Evolutionary conservation across 2,329 filamentous ascomycete genomes (phyloP).

Genomic region (Anthostomella pinea): DNA sequence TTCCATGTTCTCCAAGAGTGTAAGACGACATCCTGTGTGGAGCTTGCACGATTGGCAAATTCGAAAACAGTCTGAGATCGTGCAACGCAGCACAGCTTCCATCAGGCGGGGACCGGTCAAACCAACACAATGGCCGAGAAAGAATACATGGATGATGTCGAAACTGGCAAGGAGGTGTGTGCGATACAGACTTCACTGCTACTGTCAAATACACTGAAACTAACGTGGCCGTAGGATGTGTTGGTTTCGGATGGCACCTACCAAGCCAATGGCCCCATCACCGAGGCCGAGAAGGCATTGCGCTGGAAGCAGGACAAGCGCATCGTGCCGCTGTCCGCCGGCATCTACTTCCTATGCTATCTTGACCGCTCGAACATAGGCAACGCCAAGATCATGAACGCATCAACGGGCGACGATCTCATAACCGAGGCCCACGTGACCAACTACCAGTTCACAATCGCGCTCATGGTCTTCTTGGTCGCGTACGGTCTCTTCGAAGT

Average conservation of each 20-base stretch:
- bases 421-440: slow-evolving; percentile 30
- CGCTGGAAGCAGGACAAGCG: slow-evolving; percentile 48
- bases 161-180: too few species aligned
- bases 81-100: too few species aligned
- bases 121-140: too few species aligned
- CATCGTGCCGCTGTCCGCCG: slow-evolving; percentile 50
- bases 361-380: slow-evolving; percentile 53
- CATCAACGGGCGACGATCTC: slow-evolving; percentile 33
- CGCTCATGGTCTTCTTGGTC: slow-evolving; percentile 36
- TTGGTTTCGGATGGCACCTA: slow-evolving; percentile 5
- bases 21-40: too few species aligned
- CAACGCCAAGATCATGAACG: slow-evolving; percentile 39
- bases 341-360: slow-evolving; percentile 55
- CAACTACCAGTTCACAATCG: slow-evolving; percentile 32
- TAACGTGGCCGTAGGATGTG: slow-evolving; percentile 15
- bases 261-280: slow-evolving; percentile 25
- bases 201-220: too few species aligned
- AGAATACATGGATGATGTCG: too few species aligned
- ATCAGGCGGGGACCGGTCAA: too few species aligned
- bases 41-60: too few species aligned
- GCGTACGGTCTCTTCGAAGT: slow-evolving; percentile 54
- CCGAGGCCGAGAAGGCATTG: slow-evolving; percentile 23
- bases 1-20: too few species aligned
- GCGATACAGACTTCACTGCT: too few species aligned
- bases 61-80: too few species aligned